phyloP scores from a whole-genome alignment of 768 basidiomycete genomes.

The Suillus subalutaceus region DNA sequence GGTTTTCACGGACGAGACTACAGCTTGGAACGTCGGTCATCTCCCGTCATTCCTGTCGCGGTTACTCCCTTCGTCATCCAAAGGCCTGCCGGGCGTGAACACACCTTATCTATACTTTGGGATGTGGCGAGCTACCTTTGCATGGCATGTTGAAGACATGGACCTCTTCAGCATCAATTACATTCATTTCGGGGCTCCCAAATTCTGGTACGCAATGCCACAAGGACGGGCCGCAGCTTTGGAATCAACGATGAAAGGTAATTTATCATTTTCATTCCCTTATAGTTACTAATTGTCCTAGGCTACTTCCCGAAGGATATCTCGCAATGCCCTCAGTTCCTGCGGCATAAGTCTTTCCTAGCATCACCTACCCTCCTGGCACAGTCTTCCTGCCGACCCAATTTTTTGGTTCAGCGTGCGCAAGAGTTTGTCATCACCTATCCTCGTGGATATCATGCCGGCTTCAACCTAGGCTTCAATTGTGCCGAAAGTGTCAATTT shows the following conservation, averaged over 20 bases:
- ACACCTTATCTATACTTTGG: slow-evolving; percentile 98
- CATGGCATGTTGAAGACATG: slow-evolving; percentile 99
- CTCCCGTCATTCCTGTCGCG: slow-evolving; percentile 86
- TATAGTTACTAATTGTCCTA: slow-evolving; percentile 31
- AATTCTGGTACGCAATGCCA: slow-evolving; percentile 96
- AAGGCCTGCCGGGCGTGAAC: slow-evolving; percentile 91
- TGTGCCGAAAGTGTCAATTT: slow-evolving; percentile 98
- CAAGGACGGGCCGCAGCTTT: slow-evolving; percentile 80
- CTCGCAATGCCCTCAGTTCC: slow-evolving; percentile 86
- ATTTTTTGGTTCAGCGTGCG: slow-evolving; percentile 86
- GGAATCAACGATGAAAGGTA: slow-evolving; percentile 90
- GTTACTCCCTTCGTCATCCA: slow-evolving; percentile 64
- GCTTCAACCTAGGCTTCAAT: slow-evolving; percentile 95
- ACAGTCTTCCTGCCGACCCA: slow-evolving; percentile 79
- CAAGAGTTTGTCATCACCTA: slow-evolving; percentile 98
- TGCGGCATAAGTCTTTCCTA: slow-evolving; percentile 95
- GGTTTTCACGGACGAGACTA: slow-evolving; percentile 74
- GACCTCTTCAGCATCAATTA: slow-evolving; percentile 99
- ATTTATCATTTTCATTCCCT: slow-evolving; percentile 20
- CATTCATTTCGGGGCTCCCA: slow-evolving; percentile 97
- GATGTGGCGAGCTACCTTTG: slow-evolving; percentile 99
- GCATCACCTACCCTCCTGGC: slow-evolving; percentile 86
- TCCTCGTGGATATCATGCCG: slow-evolving; percentile 94
- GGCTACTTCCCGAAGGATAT: slow-evolving; percentile 91
- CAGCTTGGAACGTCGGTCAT: slow-evolving; percentile 91